phyloP scores from a whole-genome alignment of 2,329 filamentous ascomycete species.

The Sporothrix protearum region DNA sequence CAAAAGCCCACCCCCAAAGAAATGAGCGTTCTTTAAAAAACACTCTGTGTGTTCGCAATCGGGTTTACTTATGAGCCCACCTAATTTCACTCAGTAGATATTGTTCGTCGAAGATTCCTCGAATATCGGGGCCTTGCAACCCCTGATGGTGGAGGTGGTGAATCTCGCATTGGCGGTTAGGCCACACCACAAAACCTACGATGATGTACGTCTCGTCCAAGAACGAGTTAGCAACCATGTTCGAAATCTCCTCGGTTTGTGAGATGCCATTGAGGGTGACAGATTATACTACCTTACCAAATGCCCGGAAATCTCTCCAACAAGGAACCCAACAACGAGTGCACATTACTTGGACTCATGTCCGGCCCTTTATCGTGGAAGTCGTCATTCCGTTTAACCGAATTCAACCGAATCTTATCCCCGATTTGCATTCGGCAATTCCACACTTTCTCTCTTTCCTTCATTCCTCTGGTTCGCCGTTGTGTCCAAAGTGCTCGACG shows the following conservation, averaged over 20 bases:
- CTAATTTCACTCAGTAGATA: slow-evolving; percentile 36
- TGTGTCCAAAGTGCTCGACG: too few species aligned
- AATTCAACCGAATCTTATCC: too few species aligned
- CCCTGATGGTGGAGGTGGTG: slow-evolving; percentile 37
- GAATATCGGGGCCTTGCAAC: slow-evolving; percentile 34
- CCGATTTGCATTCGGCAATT: too few species aligned
- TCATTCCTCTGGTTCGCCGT: too few species aligned
- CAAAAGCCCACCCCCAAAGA: too few species aligned
- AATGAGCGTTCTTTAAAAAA: too few species aligned
- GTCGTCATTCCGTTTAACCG: too few species aligned
- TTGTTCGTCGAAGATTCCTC: slow-evolving; percentile 33
- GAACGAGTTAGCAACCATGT: slow-evolving; percentile 29
- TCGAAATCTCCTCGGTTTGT: slow-evolving; percentile 37
- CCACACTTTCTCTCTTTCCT: too few species aligned
- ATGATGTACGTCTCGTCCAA: slow-evolving; percentile 27
- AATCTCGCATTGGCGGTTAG: slow-evolving; percentile 32
- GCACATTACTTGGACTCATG: too few species aligned
- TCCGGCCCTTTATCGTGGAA: too few species aligned
- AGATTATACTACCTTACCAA: slow-evolving; percentile 40
- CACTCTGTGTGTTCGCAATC: slow-evolving; percentile 30
- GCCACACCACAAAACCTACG: slow-evolving; percentile 18
- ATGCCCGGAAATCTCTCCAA: too few species aligned
- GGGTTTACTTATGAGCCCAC: slow-evolving; percentile 40
- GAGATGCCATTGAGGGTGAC: slow-evolving; percentile 36
- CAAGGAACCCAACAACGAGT: too few species aligned